A percentile compares a stretch with the other conserved stretches of the same genome.
Conservation (phyloP, 169 alveolate species). For the Neospora caninum region DNA sequence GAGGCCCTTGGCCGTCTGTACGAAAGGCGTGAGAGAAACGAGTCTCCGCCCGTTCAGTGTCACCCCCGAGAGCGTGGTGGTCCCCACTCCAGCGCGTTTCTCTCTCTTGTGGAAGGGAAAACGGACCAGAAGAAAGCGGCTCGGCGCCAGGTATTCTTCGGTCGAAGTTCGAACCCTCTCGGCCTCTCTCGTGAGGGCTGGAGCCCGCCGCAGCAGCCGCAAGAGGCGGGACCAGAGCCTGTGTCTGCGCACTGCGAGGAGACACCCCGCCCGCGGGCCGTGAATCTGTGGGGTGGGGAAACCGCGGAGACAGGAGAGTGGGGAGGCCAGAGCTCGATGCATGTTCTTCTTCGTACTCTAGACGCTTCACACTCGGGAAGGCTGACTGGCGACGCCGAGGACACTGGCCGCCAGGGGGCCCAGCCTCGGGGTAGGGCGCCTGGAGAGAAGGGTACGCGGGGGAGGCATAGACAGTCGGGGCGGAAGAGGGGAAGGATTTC, state of each 20-base stretch:
- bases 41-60: not conserved
- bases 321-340: not conserved
- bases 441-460: not conserved
- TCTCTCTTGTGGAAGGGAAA: not conserved
- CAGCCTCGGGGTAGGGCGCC: not conserved
- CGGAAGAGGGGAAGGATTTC: not conserved
- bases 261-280: not conserved
- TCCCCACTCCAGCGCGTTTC: not conserved
- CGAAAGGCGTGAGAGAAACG: too few species aligned
- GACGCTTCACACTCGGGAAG: not conserved
- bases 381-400: constrained; percentile 20
- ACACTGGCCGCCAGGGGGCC: not conserved
- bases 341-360: not conserved
- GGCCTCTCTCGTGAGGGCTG: too few species aligned
- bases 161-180: not conserved
- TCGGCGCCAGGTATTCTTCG: not conserved
- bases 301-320: constrained; percentile 22
- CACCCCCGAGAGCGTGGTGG: not conserved
- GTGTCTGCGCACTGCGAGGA: not conserved
- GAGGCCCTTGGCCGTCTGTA: not conserved
- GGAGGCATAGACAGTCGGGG: not conserved
- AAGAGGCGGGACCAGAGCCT: not conserved
- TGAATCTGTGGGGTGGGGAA: not conserved
- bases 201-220: not conserved
- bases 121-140: not conserved